Conservation (phyloP, 2,329 filamentous ascomycete species). For the Calonectria ilicicola region DNA sequence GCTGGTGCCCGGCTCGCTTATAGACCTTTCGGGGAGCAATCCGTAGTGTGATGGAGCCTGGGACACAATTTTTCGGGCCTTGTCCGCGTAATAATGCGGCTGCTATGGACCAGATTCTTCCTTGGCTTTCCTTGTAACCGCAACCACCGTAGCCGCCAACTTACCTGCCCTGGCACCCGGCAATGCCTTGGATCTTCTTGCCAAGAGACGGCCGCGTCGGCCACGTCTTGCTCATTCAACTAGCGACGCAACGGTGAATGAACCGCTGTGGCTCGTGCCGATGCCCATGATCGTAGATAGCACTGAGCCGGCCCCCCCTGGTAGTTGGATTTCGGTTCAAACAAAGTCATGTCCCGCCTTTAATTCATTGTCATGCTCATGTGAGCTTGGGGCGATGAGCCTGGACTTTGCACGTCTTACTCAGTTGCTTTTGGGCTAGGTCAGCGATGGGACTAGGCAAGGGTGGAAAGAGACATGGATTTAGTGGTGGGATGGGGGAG, state of each 20-base stretch:
- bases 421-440: not conserved
- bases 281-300: not conserved
- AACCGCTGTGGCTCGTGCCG: not conserved
- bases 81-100: not conserved
- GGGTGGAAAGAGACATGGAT: not conserved
- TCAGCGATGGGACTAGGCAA: not conserved
- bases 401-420: conserved; percentile 13
- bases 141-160: not conserved
- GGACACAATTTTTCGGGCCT: not conserved
- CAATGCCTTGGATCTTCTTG: not conserved
- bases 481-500: not conserved
- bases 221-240: conserved; percentile 1
- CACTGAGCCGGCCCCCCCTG: not conserved
- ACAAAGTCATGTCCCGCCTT: not conserved
- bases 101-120: not conserved
- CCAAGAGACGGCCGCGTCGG: not conserved
- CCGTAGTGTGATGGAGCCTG: not conserved
- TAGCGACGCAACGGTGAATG: not conserved
- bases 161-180: not conserved
- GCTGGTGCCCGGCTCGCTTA: not conserved
- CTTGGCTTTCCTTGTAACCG: too few relatives aligned
- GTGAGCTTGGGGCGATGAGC: conserved; percentile 5
- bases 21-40: not conserved
- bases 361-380: not conserved
- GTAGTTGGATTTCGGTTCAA: not conserved